Evolutionary conservation across 768 basidiomycete genomes (phyloP).

Genomic region (Pulveroboletus frians): DNA sequence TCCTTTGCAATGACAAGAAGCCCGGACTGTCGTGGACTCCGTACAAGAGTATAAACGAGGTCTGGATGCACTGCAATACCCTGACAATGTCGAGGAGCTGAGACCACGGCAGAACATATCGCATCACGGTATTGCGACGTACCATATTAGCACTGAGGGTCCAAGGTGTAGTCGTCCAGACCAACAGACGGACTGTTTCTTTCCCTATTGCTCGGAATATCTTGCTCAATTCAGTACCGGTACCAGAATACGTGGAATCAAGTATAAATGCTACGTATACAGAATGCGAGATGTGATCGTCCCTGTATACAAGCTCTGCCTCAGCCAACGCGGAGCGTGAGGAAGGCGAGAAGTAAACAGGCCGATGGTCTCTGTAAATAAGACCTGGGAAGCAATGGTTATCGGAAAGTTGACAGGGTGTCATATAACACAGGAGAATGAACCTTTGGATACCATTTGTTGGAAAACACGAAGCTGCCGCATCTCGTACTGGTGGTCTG

Average conservation of each 20-base stretch:
- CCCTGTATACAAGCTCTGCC: slow-evolving; percentile 87
- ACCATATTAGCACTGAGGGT: slow-evolving; percentile 96
- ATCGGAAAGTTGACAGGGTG: neutral
- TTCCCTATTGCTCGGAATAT: slow-evolving; percentile 31
- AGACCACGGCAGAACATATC: neutral
- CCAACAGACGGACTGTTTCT: slow-evolving; percentile 50
- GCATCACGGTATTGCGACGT: slow-evolving; percentile 13
- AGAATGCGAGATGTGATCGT: slow-evolving; percentile 82
- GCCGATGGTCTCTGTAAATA: slow-evolving; percentile 81
- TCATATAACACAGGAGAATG: neutral
- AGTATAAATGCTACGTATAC: slow-evolving; percentile 80
- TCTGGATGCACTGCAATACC: slow-evolving; percentile 84
- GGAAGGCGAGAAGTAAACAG: slow-evolving; percentile 93
- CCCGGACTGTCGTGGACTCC: slow-evolving; percentile 22
- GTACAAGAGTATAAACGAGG: slow-evolving; percentile 58
- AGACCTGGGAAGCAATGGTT: slow-evolving; percentile 44
- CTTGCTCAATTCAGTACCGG: slow-evolving; percentile 9
- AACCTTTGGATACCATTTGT: slow-evolving; percentile 83
- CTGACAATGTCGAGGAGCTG: slow-evolving; percentile 35
- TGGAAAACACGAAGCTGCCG: slow-evolving; percentile 82
- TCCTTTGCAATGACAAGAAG: slow-evolving; percentile 49
- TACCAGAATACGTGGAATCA: slow-evolving; percentile 25
- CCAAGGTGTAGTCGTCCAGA: slow-evolving; percentile 99
- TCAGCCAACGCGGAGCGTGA: slow-evolving; percentile 93
- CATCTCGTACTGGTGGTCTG: slow-evolving; percentile 85